Evolutionary conservation across 2,329 filamentous ascomycete genomes (phyloP), one percentile per base, ranked within the genome.

Genomic region (Teratosphaeria zuluensis): DNA sequence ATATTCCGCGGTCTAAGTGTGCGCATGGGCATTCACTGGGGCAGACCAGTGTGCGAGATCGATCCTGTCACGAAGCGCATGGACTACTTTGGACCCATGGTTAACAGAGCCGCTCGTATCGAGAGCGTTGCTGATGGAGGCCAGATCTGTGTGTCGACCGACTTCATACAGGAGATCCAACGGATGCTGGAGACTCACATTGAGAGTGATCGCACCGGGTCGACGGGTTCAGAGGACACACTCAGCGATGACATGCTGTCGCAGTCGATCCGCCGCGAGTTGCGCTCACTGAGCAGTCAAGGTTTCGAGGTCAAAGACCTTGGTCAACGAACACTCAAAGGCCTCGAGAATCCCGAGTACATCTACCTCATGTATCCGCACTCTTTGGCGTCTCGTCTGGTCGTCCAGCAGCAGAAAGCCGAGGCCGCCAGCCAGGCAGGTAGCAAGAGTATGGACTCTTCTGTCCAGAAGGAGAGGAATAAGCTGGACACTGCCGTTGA

Each of bases 51-150:
- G 67, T 95, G 91, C 71, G 94, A 99, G 74, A 88, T 88, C 54
- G 94, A 99, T 73, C 94, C 94, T 0, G 92, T 99, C 55, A 99
- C 94, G 1, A 88, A 92, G 59, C 90, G 94, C 63, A 99, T 99
- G 94, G 94, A 99, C 69, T 99, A 99, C 76, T 99, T 97, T 71
- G 94, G 94, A 0, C 94, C 94, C 14, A 99, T 99, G 91, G 94
- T 99, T 69, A 99, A 99, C 76, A 92, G 95, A 70, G 90, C 94
- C 0, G 88, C 94, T 16, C 88, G 94, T 76, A 95, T 99, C 64
- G 94, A 90, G 6, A 88, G 90, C 24, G 92, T 96, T 51, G 94
- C 94, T 38, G 94, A 99, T 71, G 94, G 94, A 61, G 94, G 94
- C 0, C 92, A 99, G 72, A 96, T 97, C 64, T 94, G 92, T 0